These are phyloP conservation scores for Uronychia setigera DNA, from an alignment of 73 alveolate genomes.

Conservation along the genomic window DNA sequence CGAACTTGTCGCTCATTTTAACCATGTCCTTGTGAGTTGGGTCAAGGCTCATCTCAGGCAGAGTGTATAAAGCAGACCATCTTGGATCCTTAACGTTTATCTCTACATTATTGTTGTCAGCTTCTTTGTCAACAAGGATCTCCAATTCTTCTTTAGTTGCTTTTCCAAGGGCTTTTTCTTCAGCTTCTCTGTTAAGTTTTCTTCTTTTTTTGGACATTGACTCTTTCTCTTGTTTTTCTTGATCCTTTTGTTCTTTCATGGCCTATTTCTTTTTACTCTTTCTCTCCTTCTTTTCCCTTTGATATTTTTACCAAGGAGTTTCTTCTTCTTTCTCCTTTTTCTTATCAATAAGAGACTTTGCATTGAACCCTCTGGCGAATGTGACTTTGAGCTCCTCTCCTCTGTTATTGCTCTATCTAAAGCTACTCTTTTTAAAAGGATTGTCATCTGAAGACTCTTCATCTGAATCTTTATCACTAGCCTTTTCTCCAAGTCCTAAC, in stretches of 20 bases:
- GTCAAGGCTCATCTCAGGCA: neutral
- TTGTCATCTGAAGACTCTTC: constrained; percentile 51
- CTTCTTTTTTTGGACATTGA: constrained; percentile 22
- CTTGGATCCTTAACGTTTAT: constrained; percentile 80
- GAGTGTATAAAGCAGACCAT: constrained; percentile 36
- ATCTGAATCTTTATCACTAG: constrained; percentile 24
- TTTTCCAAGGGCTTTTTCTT: constrained; percentile 4
- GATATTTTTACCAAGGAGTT: constrained; percentile 76
- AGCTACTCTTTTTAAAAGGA: constrained; percentile 64
- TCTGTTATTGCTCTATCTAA: constrained; percentile 60
- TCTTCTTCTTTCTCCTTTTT: constrained; percentile 80
- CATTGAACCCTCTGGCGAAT: constrained; percentile 82
- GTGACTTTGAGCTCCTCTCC: constrained; percentile 79
- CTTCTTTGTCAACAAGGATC: constrained; percentile 78
- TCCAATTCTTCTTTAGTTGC: constrained; percentile 73
- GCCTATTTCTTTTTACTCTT: constrained; percentile 83
- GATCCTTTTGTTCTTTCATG: constrained; percentile 75
- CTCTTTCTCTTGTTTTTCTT: constrained; percentile 45
- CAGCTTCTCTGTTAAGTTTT: neutral
- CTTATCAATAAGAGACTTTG: constrained; percentile 51
- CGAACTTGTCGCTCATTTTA: too few species aligned
- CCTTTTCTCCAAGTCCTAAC: constrained; percentile 31
- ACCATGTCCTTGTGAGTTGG: constrained; percentile 28
- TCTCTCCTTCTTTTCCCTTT: constrained; percentile 77
- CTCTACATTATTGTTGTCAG: constrained; percentile 58